Evolutionary conservation across 176 grass and related monocot genomes (phyloP), one percentile per base, ranked within the genome.

Genomic region (Aegilops bicornis): DNA sequence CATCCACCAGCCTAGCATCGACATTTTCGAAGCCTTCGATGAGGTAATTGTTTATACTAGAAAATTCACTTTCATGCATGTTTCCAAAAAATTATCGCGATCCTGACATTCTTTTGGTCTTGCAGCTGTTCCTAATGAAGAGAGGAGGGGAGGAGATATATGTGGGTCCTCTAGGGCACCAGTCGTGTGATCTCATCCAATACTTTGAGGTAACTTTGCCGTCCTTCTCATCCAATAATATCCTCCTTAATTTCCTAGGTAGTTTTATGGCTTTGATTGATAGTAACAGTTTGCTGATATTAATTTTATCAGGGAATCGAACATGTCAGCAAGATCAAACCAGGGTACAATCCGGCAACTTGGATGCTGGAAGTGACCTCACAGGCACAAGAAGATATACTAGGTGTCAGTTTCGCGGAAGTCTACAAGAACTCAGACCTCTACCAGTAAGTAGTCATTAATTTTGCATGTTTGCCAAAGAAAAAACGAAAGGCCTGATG

Each of bases 291-390:
- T 64, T n/a, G 8, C 5, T 19, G 33, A 10, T 17, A 63, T 22
- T 22, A 58, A 22, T 58, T 29, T 10, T 73, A 23, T 71, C 75
- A 91, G 91, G 91, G 74, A 87, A 85, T 93, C 75, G 10, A 83
- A 82, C 70, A 81, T 29, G 91, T 93, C 32, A 90, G 88, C 74
- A 93, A 88, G 81, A 93, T 93, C 61, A 90, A 73, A 86, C 76
- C 86, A 22, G 91, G 91, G 8, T 93, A 93, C 69, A 93, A 93
- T 84, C 91, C 91, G 16, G 91, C 91, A 42, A 93, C 91, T 62
- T 93, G 91, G 91, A 93, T 93, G 91, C 83, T 93, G 70, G 91
- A 93, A 87, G 91, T 93, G 69, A 89, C 88, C 60, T 77, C 87
- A 17, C 29, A 90, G 27, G 80, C 91, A 81, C 91, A 93, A 67